phyloP scores from a whole-genome alignment of 2,329 filamentous ascomycete species.

The Neurospora crassa region DNA sequence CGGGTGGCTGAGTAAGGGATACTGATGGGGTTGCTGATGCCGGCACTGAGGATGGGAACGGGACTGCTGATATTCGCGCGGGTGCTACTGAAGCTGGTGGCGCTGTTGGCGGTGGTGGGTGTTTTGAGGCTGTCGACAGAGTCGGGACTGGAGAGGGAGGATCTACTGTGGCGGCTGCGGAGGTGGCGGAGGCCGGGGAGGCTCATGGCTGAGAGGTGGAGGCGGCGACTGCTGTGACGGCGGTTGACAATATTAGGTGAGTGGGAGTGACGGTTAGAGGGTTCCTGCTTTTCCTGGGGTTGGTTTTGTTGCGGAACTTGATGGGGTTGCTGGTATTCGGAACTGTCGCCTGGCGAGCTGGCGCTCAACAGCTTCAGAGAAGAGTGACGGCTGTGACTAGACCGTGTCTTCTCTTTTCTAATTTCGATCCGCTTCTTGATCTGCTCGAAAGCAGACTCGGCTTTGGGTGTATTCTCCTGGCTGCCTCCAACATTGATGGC shows the following conservation, averaged over 20 bases:
- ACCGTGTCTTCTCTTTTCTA: not conserved
- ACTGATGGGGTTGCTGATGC: not conserved
- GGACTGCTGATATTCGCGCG: not conserved
- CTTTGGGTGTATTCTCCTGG: not conserved
- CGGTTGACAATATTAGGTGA: not conserved
- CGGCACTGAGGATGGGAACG: not conserved
- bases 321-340: not conserved
- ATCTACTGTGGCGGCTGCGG: not conserved
- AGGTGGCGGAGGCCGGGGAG: not conserved
- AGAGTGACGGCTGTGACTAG: not conserved
- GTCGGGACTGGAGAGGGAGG: not conserved
- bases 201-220: not conserved
- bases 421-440: not conserved
- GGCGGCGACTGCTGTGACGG: not conserved
- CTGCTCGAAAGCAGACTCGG: not conserved
- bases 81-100: not conserved
- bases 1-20: not conserved
- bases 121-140: not conserved
- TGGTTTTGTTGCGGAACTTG: not conserved
- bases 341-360: too few species aligned
- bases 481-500: not conserved
- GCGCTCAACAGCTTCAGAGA: not conserved
- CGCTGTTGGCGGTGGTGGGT: not conserved
- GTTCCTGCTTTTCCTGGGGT: not conserved
- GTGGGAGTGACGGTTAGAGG: not conserved